Base-by-base conservation (phyloP, 2,329 filamentous ascomycete species). In the Bretziella fagacearum region DNA sequence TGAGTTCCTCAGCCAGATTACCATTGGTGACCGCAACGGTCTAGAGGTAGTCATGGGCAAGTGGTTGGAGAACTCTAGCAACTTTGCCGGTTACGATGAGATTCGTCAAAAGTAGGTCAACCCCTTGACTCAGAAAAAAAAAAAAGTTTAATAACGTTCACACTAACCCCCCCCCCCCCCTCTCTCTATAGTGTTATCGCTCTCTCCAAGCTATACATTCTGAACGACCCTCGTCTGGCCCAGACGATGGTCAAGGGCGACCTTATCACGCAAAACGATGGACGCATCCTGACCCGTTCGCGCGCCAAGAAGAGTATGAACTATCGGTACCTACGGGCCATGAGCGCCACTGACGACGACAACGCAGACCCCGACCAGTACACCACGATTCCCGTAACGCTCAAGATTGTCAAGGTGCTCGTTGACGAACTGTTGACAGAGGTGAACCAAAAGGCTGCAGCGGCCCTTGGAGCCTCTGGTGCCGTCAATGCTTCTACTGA, bases 61-160 rank as follows among this genome's bases (percentile, higher is more conserved):
- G 64, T 98, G 91, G 91, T 69, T 98, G 1, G 91, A 96, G 65
- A 94, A 96, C 62, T 94, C 86, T 3, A 75, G 93, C 62, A 93
- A 82, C 62, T 98, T 98, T 63, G 86, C 86, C n/a, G 91, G 91
- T 10, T 98, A 95, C 56, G 87, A 96, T 56, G 89, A 95, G 62
- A 96, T 96, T 55, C 77, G 87, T 55, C 85, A 95, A 62, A 98
- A 96, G 83, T 87, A 67, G 62, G 78, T 67, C n/a, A 6, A 2
- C 23, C 6, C 15, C 4, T 10, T 5, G 10, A 11, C 18, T 22
- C 13, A 13, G 2, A 18, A 7, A 39, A 26, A 5, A 11, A 13
- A 36, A 2, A 17, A 17, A 6, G n/a, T 37, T 39, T 47, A 26
- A n/a, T 44, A 51, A 42, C 63, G 66, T 56, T 68, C 53, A 23